Conservation (phyloP, 495 filamentous ascomycete genomes). For the Aspergillus asperescens region DNA sequence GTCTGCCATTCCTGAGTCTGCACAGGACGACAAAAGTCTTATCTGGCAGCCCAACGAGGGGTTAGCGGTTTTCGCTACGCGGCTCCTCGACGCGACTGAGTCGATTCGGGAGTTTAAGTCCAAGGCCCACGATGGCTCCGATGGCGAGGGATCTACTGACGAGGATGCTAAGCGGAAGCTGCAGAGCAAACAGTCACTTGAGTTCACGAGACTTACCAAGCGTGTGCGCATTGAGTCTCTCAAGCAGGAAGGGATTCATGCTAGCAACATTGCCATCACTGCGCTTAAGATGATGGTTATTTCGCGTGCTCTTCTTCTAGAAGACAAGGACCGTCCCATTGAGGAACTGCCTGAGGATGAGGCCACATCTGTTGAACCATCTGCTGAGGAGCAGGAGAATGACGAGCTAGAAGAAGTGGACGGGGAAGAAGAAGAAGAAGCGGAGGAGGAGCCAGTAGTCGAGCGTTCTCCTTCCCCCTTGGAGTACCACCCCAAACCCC, state of each 20-base stretch:
- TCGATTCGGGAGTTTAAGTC: conserved; percentile 25
- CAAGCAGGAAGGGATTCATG: conserved; percentile 24
- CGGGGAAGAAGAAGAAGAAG: background rate
- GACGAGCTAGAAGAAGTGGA: background rate
- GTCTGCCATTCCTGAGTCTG: conserved; percentile 20
- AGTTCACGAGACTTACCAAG: conserved; percentile 20
- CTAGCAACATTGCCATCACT: conserved; percentile 31
- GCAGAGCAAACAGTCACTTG: conserved; percentile 18
- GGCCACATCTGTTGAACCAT: background rate
- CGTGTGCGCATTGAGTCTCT: conserved; percentile 24
- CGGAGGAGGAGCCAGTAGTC: background rate
- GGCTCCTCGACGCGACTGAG: conserved; percentile 52
- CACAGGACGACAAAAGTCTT: conserved; percentile 27
- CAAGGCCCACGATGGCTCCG: conserved; percentile 10
- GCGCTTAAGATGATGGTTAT: conserved; percentile 31
- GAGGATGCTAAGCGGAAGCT: conserved; percentile 15
- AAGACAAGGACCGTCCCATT: conserved; percentile 17
- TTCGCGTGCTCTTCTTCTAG: conserved; percentile 28
- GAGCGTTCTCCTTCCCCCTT: background rate
- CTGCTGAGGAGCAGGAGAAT: conserved; percentile 3
- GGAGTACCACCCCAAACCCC: background rate
- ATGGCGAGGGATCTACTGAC: background rate
- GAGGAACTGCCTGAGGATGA: conserved; percentile 1
- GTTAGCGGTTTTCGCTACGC: conserved; percentile 24
- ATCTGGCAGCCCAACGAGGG: conserved; percentile 33